A percentile compares a stretch with the other conserved stretches of the same genome.
Evolutionary conservation across 108 stramenopile genomes (phyloP).

Genomic region (Hondaea fermentalgiana): DNA sequence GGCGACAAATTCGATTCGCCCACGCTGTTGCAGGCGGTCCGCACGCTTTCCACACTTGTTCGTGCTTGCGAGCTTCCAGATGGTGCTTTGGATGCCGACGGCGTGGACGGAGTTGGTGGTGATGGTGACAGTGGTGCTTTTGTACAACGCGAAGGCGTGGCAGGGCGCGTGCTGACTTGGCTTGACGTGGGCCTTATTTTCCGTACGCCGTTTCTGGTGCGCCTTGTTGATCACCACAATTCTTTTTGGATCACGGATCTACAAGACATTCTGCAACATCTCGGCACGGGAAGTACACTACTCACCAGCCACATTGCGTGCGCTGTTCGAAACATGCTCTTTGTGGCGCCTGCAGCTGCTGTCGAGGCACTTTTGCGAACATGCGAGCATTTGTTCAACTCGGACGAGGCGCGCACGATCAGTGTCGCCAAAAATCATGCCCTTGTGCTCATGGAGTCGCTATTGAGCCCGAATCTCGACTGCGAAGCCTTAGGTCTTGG

Average conservation of each 20-base stretch:
- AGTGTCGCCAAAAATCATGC: background rate
- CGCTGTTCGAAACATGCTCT: background rate
- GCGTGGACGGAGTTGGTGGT: background rate
- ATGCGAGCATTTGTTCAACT: background rate
- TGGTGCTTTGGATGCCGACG: background rate
- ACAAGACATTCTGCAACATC: background rate
- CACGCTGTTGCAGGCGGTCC: background rate
- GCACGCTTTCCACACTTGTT: background rate
- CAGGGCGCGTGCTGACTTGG: background rate
- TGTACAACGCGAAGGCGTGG: background rate
- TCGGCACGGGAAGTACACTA: background rate
- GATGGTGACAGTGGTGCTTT: background rate
- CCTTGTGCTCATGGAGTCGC: background rate
- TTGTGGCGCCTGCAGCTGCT: background rate
- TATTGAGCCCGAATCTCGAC: background rate
- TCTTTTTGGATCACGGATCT: background rate
- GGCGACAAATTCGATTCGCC: background rate
- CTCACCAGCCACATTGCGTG: background rate
- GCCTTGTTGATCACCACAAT: background rate
- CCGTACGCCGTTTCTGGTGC: background rate
- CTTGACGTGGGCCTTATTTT: background rate
- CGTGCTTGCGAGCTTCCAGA: background rate
- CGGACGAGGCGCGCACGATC: no score
- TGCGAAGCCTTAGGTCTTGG: background rate
- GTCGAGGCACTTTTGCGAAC: background rate